Evolutionary conservation across 2,329 filamentous ascomycete genomes (phyloP).

Genomic region (Coniochaeta sp.): DNA sequence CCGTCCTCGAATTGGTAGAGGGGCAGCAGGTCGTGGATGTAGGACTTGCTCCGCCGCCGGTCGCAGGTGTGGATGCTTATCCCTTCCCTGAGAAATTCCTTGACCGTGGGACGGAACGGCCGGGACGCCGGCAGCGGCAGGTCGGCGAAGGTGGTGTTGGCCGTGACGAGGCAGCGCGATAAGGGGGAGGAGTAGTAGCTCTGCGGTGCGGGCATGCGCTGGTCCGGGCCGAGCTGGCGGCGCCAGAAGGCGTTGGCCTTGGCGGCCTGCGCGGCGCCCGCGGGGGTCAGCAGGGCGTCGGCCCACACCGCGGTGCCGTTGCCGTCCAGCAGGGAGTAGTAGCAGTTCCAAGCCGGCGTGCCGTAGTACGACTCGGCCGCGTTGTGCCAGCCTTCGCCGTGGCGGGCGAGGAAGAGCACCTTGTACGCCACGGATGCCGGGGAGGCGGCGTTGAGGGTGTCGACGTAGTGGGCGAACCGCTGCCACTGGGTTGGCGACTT

Average conservation of each 20-base stretch:
- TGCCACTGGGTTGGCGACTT: slow-evolving; percentile 51
- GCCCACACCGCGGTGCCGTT: slow-evolving; percentile 57
- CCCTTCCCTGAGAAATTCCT: slow-evolving; percentile 59
- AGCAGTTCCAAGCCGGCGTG: slow-evolving; percentile 63
- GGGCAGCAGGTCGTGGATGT: slow-evolving; percentile 46
- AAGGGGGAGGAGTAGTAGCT: slow-evolving; percentile 60
- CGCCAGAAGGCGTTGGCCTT: slow-evolving; percentile 54
- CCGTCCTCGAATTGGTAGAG: slow-evolving; percentile 49
- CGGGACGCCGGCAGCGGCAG: slow-evolving; percentile 41
- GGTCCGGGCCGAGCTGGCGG: slow-evolving; percentile 34
- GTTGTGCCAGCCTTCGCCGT: slow-evolving; percentile 62
- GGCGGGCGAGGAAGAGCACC: slow-evolving; percentile 60
- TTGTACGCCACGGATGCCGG: slow-evolving; percentile 50
- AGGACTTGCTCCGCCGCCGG: slow-evolving; percentile 45
- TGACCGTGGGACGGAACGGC: slow-evolving; percentile 52
- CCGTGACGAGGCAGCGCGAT: slow-evolving; percentile 55
- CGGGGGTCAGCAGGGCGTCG: slow-evolving; percentile 53
- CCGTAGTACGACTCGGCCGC: slow-evolving; percentile 59
- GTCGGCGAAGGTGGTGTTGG: slow-evolving; percentile 50
- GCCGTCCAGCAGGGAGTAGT: slow-evolving; percentile 58
- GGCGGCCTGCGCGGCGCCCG: slow-evolving; percentile 48
- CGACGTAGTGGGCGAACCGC: slow-evolving; percentile 52
- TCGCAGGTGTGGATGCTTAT: slow-evolving; percentile 65
- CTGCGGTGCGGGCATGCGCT: slow-evolving; percentile 53
- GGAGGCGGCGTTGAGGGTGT: slow-evolving; percentile 40